Base-by-base conservation (phyloP, 305 asterid species). In the Fraxinus albicans region DNA sequence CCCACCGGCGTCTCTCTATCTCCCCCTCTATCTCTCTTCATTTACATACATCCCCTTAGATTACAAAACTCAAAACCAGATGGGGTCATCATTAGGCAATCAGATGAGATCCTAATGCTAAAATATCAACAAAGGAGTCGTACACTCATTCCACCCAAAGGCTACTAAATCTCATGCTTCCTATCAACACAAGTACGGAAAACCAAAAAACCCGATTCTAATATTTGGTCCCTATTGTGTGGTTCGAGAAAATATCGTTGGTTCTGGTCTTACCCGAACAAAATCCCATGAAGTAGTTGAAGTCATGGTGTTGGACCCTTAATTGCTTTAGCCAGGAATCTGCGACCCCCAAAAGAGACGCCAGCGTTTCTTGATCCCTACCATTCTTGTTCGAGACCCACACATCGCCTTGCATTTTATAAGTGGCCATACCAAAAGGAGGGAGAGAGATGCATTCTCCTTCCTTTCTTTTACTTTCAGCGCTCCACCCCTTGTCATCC, bases 271-370 rank as follows among this genome's bases (percentile, higher is more conserved):
- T 36, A 67, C 83, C 81, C 53, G 76, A 93, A 79, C 90, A 91
- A 80, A 74, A 91, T 65, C 97, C 86, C 70, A 96, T 96, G 84
- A 96, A 96, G 89, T 90, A 90, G 91, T 96, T 94, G 90, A 96
- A 96, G 89, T 96, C 99, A 36, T 91, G 99, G 85, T 96, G 99
- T 80, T 94, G 98, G 91, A 94, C 98, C 76, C 93, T 87, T 70
- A 96, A 74, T 82, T 94, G 99, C 96, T 92, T 96, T 83, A 96
- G 94, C 99, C 99, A 96, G 0, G 98, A 96, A 81, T 96, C 98
- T 0, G 99, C 98, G 72, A 86, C 97, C 53, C 99, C 91, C 82
- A 84, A 79, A 3, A 96, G 93, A 4, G 98, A 93, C 53, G 84
- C 83, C 34, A 93, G 82, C 85, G 88, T 90, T 88, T 91, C 97